A percentile compares a stretch with the other conserved stretches of the same genome.
These are phyloP conservation scores for Paraphaeosphaeria minitans DNA, from an alignment of 2,329 filamentous ascomycete genomes.

Conservation along the genomic window DNA sequence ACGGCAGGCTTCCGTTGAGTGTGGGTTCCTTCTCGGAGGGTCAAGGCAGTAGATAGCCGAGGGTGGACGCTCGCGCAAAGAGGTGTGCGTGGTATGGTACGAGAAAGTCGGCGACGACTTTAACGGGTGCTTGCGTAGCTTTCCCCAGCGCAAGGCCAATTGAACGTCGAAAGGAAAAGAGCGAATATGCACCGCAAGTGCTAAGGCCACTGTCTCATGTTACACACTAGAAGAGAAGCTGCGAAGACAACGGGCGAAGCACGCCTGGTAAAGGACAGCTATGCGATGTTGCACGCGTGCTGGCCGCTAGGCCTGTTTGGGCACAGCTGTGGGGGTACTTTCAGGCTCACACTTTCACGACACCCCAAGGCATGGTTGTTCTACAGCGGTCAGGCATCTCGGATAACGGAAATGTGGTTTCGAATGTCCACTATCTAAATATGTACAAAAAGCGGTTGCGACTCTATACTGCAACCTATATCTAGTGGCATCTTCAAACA, in stretches of 20 bases:
- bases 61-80: constrained; percentile 7
- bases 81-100: constrained; percentile 12
- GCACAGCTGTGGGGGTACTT: neutral
- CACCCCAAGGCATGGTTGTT: neutral
- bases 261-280: constrained; percentile 43
- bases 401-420: neutral
- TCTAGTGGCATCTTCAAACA: neutral
- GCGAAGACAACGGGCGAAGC: constrained; percentile 19
- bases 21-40: neutral
- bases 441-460: constrained; percentile 4
- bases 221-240: constrained; percentile 17
- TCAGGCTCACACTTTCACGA: neutral
- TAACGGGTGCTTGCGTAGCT: constrained; percentile 16
- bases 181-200: constrained; percentile 21
- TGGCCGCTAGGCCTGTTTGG: constrained; percentile 1
- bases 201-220: constrained; percentile 17
- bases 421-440: constrained; percentile 2
- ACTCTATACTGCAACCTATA: neutral
- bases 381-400: neutral
- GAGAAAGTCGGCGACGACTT: constrained; percentile 14
- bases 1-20: constrained; percentile 4
- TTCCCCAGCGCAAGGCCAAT: constrained; percentile 13
- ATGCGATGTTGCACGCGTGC: constrained; percentile 24
- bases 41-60: neutral
- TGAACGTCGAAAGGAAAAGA: constrained; percentile 8